These are phyloP conservation scores for Combretum micranthum DNA, from an alignment of 345 rosid genomes.

Conservation along the genomic window DNA sequence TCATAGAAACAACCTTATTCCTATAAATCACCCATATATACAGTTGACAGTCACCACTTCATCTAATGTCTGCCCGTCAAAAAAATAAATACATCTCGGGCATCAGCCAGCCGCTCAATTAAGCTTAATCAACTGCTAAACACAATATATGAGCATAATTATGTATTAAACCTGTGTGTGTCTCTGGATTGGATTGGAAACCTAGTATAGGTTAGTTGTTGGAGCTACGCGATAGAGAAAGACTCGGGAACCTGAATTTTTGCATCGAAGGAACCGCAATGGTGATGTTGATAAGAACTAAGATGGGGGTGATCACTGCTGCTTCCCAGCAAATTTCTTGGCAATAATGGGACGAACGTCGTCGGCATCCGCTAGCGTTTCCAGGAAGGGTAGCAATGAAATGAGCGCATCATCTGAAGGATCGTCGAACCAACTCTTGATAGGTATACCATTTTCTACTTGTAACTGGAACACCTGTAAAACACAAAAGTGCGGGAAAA, in stretches of 20 bases:
- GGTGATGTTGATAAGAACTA: not conserved
- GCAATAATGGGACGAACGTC: slow-evolving; percentile 94
- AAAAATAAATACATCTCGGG: slow-evolving; percentile 10
- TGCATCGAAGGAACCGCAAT: not conserved
- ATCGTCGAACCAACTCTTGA: slow-evolving; percentile 93
- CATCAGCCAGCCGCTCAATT: not conserved
- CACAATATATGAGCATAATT: not conserved
- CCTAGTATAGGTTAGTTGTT: no score
- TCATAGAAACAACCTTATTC: not conserved
- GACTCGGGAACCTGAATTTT: no score
- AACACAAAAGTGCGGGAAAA: slow-evolving; percentile 10
- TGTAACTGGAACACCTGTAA: slow-evolving; percentile 93
- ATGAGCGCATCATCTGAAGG: slow-evolving; percentile 77
- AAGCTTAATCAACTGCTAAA: not conserved
- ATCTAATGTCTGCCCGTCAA: slow-evolving; percentile 6
- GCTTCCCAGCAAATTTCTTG: slow-evolving; percentile 71
- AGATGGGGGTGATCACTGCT: slow-evolving; percentile 18
- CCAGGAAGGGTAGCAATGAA: slow-evolving; percentile 86
- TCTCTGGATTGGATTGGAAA: no score
- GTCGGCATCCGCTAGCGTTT: slow-evolving; percentile 70
- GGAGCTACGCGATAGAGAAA: no score
- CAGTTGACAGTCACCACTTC: not conserved
- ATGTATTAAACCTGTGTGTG: not conserved
- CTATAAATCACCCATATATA: not conserved
- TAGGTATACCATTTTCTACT: slow-evolving; percentile 92